Conservation (phyloP, 1,139 yeast genomes). For the Geotrichum bryndzae region DNA sequence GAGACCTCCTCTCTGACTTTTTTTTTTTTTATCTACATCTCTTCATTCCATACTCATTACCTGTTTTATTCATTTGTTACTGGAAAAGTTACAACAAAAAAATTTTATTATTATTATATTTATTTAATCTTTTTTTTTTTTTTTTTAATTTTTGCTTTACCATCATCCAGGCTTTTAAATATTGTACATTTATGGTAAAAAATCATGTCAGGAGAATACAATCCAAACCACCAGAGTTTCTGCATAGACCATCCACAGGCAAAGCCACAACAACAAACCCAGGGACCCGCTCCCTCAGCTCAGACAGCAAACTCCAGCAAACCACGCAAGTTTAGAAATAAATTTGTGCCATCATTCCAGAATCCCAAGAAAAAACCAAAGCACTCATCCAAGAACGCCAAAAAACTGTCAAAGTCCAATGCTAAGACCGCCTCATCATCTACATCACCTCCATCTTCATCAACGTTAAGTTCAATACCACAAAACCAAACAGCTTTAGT, state of each 20-base stretch:
- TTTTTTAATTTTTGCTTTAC: no score
- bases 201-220: not conserved
- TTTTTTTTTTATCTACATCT: no score
- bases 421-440: not conserved
- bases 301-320: not conserved
- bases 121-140: no score
- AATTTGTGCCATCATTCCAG: slow-evolving; percentile 10
- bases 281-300: not conserved
- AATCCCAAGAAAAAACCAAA: not conserved
- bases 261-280: not conserved
- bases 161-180: no score
- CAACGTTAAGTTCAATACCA: not conserved
- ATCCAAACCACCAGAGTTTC: not conserved
- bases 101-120: no score
- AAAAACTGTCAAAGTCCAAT: not conserved
- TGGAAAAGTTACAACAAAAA: no score
- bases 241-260: not conserved
- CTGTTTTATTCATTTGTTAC: no score
- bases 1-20: no score
- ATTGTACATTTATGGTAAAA: no score
- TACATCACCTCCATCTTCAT: not conserved
- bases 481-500: not conserved
- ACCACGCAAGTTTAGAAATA: slow-evolving; percentile 10
- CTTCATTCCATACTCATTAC: no score
- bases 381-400: not conserved